These are phyloP conservation scores for Fistulifera solaris DNA, from an alignment of 108 stramenopile species.

Conservation along the genomic window DNA sequence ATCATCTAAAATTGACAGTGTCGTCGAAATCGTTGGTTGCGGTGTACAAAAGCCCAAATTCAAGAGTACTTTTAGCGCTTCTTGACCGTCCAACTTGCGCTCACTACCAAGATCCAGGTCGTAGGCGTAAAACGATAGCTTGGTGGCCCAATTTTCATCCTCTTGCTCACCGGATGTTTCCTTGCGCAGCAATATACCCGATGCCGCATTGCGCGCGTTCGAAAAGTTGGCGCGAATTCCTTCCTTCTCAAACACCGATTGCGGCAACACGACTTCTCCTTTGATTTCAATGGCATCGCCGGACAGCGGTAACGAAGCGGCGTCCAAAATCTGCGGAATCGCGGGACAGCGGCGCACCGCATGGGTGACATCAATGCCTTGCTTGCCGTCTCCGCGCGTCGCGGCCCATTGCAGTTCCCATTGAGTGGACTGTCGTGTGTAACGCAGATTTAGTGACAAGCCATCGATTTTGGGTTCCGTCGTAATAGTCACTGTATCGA, in stretches of 20 bases:
- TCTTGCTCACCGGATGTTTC: conserved; percentile 21
- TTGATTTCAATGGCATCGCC: conserved; percentile 58
- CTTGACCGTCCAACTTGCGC: conserved; percentile 15
- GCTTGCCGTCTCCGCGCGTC: conserved; percentile 85
- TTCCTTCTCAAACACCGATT: conserved; percentile 24
- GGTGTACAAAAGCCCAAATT: conserved; percentile 58
- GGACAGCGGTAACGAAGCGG: not conserved
- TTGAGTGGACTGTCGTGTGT: conserved; percentile 19
- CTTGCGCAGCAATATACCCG: conserved; percentile 82
- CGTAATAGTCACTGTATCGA: conserved; percentile 30
- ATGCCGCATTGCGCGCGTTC: conserved; percentile 90
- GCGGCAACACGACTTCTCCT: conserved; percentile 85
- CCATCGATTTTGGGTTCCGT: conserved; percentile 96
- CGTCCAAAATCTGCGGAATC: not conserved
- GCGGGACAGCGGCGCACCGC: conserved; percentile 12
- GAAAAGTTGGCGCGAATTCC: conserved; percentile 29
- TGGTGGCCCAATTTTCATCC: conserved; percentile 28
- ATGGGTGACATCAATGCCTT: conserved; percentile 74
- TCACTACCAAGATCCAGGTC: conserved; percentile 31
- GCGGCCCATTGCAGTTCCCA: conserved; percentile 56
- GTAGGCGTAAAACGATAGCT: conserved; percentile 83
- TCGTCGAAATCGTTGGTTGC: conserved; percentile 29
- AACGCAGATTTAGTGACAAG: conserved; percentile 76
- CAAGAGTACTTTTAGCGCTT: conserved; percentile 31
- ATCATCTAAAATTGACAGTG: conserved; percentile 10